Base-by-base conservation (phyloP, 768 basidiomycete species). In the Trametes gibbosa region DNA sequence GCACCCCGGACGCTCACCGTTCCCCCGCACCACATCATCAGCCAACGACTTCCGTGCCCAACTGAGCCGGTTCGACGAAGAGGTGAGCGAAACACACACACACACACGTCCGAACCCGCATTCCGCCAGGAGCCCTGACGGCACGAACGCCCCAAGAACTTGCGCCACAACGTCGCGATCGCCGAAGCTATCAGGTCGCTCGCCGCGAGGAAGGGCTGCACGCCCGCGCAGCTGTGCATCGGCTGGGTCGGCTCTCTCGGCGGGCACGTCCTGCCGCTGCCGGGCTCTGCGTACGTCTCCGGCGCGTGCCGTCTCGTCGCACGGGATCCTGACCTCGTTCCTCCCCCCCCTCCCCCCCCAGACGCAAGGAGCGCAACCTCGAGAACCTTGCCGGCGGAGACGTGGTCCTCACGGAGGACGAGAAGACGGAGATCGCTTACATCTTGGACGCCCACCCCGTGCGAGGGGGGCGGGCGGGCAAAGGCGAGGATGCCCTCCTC, bases 321-420 rank as follows among this genome's bases (percentile, higher is more conserved):
- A 32, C 29, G n/a, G n/a, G n/a, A 32, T 32, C 29, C 29, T 32
- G 29, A 10, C 29, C 29, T 32, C 29, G 10, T 32, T 32, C 10
- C 4, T 32, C 4, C 29, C 10, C 29, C 4, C 29, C 4, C 29
- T 14, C 12, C 4, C 13, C 2, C 19, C 37, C 6, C 40, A 64
- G 63, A 12, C 21, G 50, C 19, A 64, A 61, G 21, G 56, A 53
- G n/a, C 63, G 63, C n/a, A 41, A 46, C 21, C 62, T 74, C 34
- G 76, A 81, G 61, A 80, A 80, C 56, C 64, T 78, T n/a, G 65
- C 65, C 4, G 77, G 76, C 0, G 76, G 74, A 19, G 66, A 76
- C 43, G 65, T 84, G 74, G 82, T 55, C 32, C 52, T 64, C 24
- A 51, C 52, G 1, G 35, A 40, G 7, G 56, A 45, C 16, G 63